Base-by-base conservation (phyloP, 129 eudicot species). In the Centella asiatica region DNA sequence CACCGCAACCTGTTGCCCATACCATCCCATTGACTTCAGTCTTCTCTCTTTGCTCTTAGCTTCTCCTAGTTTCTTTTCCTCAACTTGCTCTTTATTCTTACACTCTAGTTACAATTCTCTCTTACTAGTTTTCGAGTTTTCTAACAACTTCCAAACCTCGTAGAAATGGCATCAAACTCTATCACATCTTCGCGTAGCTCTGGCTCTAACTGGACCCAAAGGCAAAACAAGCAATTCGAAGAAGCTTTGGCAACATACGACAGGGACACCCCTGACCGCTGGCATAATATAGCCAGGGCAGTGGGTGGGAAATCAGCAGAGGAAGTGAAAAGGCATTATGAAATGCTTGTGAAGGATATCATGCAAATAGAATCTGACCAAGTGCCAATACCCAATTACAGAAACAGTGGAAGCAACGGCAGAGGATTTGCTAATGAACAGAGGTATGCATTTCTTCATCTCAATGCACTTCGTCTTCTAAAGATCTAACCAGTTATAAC, bases 241-340 rank as follows among this genome's bases (percentile, higher is more conserved):
- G 81, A 80, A 51, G 85, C 81, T 29, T 47, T 80, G 52, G 85
- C 81, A 22, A 50, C 23, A 67, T 88, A 76, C 65, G 89, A 84
- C 69, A 81, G 78, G 74, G 96, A 88, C 60, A 84, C 75, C 28
- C 96, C 96, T 17, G 93, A 88, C 57, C 74, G 96, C 5, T 88
- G 93, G 96, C 82, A 78, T 50, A 84, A 88, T 44, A 79, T 88
- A 40, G 96, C 96, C n/a, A 66, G 89, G 65, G 80, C 80, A 51
- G 86, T 84, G 22, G 79, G 82, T 23, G 96, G 89, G 57, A 88
- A 88, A 68, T 81, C 96, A 10, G 82, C 60, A 12, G 96, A 88
- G 72, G 96, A 88, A 78, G 93, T 88, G 47, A 88, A 81, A 67
- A 81, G 82, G 72, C 88, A 88, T 63, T 88, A 88, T 25, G 82